phyloP scores from a whole-genome alignment of 2,329 filamentous ascomycete species.

The Arthrobotrys conoides region DNA sequence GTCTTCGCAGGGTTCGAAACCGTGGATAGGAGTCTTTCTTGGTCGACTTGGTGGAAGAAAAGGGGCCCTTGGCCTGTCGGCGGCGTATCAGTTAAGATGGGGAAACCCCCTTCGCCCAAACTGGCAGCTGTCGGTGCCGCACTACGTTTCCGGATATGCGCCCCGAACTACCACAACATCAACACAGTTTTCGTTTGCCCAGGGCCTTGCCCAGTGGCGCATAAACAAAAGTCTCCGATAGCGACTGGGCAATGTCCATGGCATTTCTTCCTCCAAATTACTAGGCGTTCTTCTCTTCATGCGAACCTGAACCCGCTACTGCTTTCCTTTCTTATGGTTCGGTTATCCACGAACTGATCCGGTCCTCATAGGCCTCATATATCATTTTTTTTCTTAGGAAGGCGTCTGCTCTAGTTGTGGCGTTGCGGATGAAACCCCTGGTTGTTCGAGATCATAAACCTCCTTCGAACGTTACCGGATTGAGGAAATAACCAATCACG shows the following conservation, averaged over 20 bases:
- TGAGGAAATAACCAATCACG: neutral
- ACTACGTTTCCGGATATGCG: constrained; percentile 26
- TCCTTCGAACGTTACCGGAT: neutral
- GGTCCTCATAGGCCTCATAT: constrained; percentile 5
- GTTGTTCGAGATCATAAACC: constrained; percentile 9
- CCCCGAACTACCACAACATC: constrained; percentile 22
- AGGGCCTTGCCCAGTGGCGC: constrained; percentile 8
- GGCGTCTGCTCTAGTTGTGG: neutral
- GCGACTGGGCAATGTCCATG: constrained; percentile 3
- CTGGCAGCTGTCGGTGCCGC: constrained; percentile 37
- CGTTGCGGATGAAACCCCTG: constrained; percentile 15
- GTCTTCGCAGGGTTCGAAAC: constrained; percentile 17
- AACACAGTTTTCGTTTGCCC: constrained; percentile 19
- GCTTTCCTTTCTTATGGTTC: constrained; percentile 15
- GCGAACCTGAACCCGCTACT: constrained; percentile 5
- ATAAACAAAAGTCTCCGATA: constrained; percentile 42
- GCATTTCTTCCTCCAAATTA: constrained; percentile 18
- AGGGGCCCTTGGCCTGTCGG: constrained; percentile 18
- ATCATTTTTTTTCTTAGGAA: neutral
- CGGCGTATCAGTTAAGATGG: constrained; percentile 25
- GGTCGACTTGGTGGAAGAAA: neutral
- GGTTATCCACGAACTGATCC: neutral
- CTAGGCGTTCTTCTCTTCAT: constrained; percentile 16
- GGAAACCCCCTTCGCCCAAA: constrained; percentile 21
- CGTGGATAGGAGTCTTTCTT: constrained; percentile 10